These are phyloP conservation scores for Massarina eburnea DNA, from an alignment of 2,329 filamentous ascomycete species.

Conservation along the genomic window DNA sequence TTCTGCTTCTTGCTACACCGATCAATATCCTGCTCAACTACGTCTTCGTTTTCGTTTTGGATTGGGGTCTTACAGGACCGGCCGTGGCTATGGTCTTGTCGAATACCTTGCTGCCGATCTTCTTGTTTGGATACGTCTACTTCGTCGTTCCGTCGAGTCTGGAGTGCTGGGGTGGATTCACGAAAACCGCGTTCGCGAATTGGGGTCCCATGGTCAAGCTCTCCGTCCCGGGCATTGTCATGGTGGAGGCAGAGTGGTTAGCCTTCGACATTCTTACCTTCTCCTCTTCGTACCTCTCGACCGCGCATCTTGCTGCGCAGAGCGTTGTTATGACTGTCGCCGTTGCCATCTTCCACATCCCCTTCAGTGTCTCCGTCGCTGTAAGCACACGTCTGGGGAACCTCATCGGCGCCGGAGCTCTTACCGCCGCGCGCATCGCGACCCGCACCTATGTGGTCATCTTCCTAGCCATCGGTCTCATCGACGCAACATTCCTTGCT, in stretches of 20 bases:
- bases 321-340: slow-evolving; percentile 39
- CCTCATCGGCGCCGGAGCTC: slow-evolving; percentile 41
- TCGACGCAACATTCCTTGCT: slow-evolving; percentile 37
- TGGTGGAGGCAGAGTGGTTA: slow-evolving; percentile 72
- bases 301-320: slow-evolving; percentile 82
- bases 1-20: slow-evolving; percentile 52
- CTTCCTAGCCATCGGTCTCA: slow-evolving; percentile 38
- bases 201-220: slow-evolving; percentile 85
- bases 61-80: slow-evolving; percentile 55
- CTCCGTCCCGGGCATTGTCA: slow-evolving; percentile 86
- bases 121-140: slow-evolving; percentile 52
- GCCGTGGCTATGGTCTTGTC: slow-evolving; percentile 54
- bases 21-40: slow-evolving; percentile 55
- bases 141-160: slow-evolving; percentile 43
- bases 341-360: slow-evolving; percentile 44
- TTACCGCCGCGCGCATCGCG: slow-evolving; percentile 35
- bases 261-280: slow-evolving; percentile 60
- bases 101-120: slow-evolving; percentile 52
- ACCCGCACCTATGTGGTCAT: slow-evolving; percentile 35
- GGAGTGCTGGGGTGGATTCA: slow-evolving; percentile 72
- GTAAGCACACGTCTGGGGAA: slow-evolving; percentile 44
- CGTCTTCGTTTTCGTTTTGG: slow-evolving; percentile 46
- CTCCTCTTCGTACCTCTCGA: slow-evolving; percentile 75
- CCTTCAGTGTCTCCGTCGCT: slow-evolving; percentile 39
- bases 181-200: slow-evolving; percentile 66